These are phyloP conservation scores for Striga hermonthica DNA, from an alignment of 305 asterid genomes.

Conservation along the genomic window DNA sequence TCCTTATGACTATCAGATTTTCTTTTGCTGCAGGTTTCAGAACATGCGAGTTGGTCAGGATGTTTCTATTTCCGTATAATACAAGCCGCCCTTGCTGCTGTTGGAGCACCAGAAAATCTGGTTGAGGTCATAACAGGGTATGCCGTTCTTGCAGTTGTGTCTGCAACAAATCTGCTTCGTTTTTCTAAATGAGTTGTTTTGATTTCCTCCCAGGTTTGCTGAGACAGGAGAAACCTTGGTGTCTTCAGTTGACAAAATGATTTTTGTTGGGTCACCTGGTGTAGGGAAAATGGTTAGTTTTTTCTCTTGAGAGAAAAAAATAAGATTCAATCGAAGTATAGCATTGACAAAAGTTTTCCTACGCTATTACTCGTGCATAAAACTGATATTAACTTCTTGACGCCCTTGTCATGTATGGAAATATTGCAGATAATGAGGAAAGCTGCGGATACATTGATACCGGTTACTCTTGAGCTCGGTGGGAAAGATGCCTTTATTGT, in stretches of 20 bases:
- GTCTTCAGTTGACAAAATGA: conserved; percentile 85
- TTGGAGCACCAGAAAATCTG: conserved; percentile 98
- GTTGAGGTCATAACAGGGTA: conserved; percentile 99
- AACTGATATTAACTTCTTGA: conserved; percentile 19
- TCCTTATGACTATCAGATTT: conserved; percentile 29
- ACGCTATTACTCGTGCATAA: conserved; percentile 19
- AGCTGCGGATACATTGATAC: conserved; percentile 81
- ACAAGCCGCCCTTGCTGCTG: conserved; percentile 90
- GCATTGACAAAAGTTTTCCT: too few species aligned
- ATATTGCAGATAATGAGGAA: conserved; percentile 76
- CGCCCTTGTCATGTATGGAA: conserved; percentile 23
- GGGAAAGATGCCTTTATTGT: conserved; percentile 98
- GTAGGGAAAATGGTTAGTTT: conserved; percentile 88
- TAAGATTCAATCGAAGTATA: background rate
- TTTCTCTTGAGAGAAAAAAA: conserved; percentile 25
- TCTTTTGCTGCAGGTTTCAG: conserved; percentile 67
- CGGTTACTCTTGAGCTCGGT: conserved; percentile 95
- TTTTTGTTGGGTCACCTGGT: conserved; percentile 96
- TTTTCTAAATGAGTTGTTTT: conserved; percentile 27
- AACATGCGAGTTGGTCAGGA: conserved; percentile 99
- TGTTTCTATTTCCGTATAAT: conserved; percentile 91
- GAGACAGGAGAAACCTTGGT: conserved; percentile 98
- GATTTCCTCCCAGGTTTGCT: conserved; percentile 65
- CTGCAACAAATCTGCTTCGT: conserved; percentile 29
- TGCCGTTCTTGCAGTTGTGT: conserved; percentile 31